phyloP scores from a whole-genome alignment of 495 filamentous ascomycete genomes.

The Usnea hakonensis region DNA sequence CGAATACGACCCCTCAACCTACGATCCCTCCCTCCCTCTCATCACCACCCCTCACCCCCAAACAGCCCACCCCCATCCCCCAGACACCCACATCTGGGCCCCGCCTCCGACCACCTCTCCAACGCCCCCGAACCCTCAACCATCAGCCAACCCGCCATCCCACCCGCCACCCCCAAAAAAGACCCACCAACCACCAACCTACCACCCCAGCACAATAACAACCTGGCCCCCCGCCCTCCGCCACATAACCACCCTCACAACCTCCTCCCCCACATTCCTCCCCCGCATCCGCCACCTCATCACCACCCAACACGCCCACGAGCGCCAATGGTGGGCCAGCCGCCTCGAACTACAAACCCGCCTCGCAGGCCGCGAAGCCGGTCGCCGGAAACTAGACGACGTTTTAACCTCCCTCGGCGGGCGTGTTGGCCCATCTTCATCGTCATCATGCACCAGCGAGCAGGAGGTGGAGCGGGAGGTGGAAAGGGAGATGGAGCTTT shows the following conservation, averaged over 20 bases:
- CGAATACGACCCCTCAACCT: constrained; percentile 21
- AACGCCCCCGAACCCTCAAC: constrained; percentile 22
- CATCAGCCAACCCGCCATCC: constrained; percentile 5
- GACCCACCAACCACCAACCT: constrained; percentile 13
- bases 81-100: constrained; percentile 14
- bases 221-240: constrained; percentile 57
- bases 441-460: no score
- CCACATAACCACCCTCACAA: constrained; percentile 52
- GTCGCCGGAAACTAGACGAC: constrained; percentile 46
- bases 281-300: constrained; percentile 47
- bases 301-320: constrained; percentile 54
- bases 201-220: constrained; percentile 52
- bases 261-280: constrained; percentile 40
- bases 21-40: constrained; percentile 42
- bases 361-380: constrained; percentile 42
- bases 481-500: constrained; percentile 49
- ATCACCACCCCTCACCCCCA: constrained; percentile 24
- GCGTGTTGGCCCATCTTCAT: not conserved
- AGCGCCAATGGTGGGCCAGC: constrained; percentile 55
- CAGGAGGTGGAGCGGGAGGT: constrained; percentile 13
- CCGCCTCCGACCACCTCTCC: constrained; percentile 40
- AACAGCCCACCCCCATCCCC: not conserved
- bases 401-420: constrained; percentile 29
- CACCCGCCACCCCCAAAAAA: not conserved
- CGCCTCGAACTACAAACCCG: constrained; percentile 45